Evolutionary conservation across 441 rosid species (phyloP), one percentile per base, ranked within the genome.

Genomic region (Aquilaria agallochum): DNA sequence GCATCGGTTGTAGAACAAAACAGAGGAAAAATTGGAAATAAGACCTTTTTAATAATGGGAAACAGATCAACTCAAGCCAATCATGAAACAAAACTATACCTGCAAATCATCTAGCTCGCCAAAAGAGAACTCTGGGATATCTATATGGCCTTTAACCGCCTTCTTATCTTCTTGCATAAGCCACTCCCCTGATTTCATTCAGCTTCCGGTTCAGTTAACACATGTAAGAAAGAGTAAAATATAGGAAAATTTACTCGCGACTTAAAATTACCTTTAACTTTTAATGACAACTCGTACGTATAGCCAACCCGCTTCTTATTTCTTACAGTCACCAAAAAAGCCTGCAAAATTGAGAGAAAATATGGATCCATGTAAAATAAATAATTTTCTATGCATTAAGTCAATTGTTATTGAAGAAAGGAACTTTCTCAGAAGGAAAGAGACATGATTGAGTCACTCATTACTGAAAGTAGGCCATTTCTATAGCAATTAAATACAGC

Each of bases 61-160:
- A 40, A 40, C 45, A 40, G 10, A 40, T 10, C 45, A 40, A 40
- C 9, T 40, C 45, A 40, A 2, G 9, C 9, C 45, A 40, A 40
- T 40, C 9, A 40, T 40, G 10, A 5, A 40, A 40, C 45, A 40
- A 59, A 34, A 70, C 50, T 60, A 31, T 76, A 93, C 98, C 98
- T 93, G 83, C 70, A 93, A 78, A 67, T 90, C 98, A 74, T 90
- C 93, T 50, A 90, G 88, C 79, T 93, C 98, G 2, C 97, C 98
- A 40, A 78, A 88, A 5, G 98, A 93, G 67, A 93, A 88, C 76
- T 93, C 97, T 0, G 88, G 80, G 57, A 93, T 80, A 68, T 90
- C 88, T 14, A 93, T 77, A 62, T 79, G 77, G 40, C 95, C 92
- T 63, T 81, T 85, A 13, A 85, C 78, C 40, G 2, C 68, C 78